These are phyloP conservation scores for Termitomyces sp. DNA, from an alignment of 768 basidiomycete genomes.

Conservation along the genomic window DNA sequence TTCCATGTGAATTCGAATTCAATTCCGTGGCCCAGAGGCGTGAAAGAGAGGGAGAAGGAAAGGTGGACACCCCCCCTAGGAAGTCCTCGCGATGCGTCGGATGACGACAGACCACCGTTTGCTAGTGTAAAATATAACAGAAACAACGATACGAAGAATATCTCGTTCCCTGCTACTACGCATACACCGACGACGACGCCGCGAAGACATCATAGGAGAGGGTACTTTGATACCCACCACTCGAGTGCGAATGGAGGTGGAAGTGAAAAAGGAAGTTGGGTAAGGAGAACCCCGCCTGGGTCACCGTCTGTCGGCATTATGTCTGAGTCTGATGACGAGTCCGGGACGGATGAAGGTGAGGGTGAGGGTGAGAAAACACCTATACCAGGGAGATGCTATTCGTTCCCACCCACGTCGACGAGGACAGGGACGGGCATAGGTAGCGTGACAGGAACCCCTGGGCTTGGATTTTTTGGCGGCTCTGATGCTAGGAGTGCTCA, in stretches of 20 bases:
- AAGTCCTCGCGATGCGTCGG: conserved; percentile 41
- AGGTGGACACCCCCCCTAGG: conserved; percentile 26
- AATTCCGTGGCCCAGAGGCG: conserved; percentile 33
- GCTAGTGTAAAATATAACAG: not conserved
- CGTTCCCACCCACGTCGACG: conserved; percentile 25
- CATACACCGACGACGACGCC: not conserved
- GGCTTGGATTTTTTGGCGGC: not conserved
- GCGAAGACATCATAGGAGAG: conserved; percentile 52
- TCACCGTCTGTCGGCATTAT: conserved; percentile 27
- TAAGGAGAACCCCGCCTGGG: conserved; percentile 46
- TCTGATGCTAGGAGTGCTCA: not conserved
- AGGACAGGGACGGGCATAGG: not conserved
- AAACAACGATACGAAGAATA: conserved; percentile 19
- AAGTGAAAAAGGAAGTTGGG: not conserved
- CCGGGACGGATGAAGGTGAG: not conserved
- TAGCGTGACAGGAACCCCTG: not conserved
- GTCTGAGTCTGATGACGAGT: not conserved
- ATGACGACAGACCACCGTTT: not conserved
- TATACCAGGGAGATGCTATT: conserved; percentile 26
- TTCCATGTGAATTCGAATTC: conserved; percentile 23
- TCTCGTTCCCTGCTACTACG: conserved; percentile 18
- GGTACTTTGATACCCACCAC: conserved; percentile 32
- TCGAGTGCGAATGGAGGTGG: not conserved
- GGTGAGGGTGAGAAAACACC: conserved; percentile 11
- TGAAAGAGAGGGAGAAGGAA: conserved; percentile 3